phyloP scores from a whole-genome alignment of 805 yeast species.

The Huiozyma sinensis region DNA sequence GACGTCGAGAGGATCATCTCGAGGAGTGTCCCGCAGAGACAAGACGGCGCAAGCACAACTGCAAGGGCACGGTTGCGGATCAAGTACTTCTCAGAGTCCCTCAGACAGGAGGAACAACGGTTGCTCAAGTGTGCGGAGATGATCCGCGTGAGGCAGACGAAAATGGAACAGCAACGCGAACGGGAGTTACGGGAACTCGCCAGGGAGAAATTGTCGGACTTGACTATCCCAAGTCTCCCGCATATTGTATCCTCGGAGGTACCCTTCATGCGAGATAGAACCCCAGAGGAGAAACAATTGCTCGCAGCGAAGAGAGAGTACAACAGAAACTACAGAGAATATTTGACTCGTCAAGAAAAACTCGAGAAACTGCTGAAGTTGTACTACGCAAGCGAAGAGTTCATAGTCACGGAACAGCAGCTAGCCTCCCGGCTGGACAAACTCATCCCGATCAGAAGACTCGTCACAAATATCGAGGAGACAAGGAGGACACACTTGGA shows the following conservation, averaged over 20 bases:
- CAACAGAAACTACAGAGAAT: constrained; percentile 50
- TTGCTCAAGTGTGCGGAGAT: constrained; percentile 27
- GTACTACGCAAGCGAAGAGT: constrained; percentile 58
- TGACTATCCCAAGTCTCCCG: constrained; percentile 75
- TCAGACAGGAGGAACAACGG: constrained; percentile 41
- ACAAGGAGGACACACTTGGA: constrained; percentile 9
- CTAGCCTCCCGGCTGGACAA: constrained; percentile 23
- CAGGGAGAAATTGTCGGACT: constrained; percentile 27
- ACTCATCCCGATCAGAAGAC: not conserved
- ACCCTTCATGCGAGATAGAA: constrained; percentile 62
- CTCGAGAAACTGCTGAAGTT: constrained; percentile 53
- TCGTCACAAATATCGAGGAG: not conserved
- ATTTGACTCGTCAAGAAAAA: constrained; percentile 40
- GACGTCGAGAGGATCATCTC: constrained; percentile 52
- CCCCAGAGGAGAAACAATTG: constrained; percentile 53
- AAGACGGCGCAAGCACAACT: constrained; percentile 10
- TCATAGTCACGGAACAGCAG: constrained; percentile 65
- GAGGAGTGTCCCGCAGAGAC: constrained; percentile 41
- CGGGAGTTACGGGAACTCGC: constrained; percentile 22
- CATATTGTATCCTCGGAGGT: constrained; percentile 40
- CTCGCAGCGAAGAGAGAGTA: constrained; percentile 51
- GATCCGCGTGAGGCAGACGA: constrained; percentile 28
- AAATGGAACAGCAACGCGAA: constrained; percentile 29
- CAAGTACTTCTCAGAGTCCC: constrained; percentile 54
- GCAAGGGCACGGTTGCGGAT: constrained; percentile 55